A percentile compares a stretch with the other conserved stretches of the same genome.
Evolutionary conservation across 352 stramenopile genomes (phyloP).

Genomic region (Phytophthora meadii): DNA sequence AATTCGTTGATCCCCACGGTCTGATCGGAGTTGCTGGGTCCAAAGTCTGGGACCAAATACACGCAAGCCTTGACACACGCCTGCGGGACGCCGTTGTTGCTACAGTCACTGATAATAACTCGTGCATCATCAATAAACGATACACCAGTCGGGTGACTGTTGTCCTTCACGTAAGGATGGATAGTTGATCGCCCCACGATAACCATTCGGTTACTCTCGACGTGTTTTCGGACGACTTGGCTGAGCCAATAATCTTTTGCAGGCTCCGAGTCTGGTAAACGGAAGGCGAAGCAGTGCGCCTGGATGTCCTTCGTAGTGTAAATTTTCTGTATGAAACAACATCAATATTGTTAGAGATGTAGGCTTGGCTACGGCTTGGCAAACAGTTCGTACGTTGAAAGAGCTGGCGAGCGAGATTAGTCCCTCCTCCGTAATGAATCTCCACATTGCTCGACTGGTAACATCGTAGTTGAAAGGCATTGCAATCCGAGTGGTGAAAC

Average conservation of each 20-base stretch:
- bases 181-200: constrained; percentile 34
- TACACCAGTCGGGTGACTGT: constrained; percentile 28
- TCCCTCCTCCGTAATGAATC: constrained; percentile 29
- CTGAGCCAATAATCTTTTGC: constrained; percentile 33
- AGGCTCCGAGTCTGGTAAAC: constrained; percentile 18
- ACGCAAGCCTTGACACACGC: constrained; percentile 27
- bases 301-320: constrained; percentile 35
- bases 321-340: constrained; percentile 30
- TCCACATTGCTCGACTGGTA: constrained; percentile 32
- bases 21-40: constrained; percentile 19
- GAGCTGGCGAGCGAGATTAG: constrained; percentile 31
- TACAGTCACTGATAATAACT: constrained; percentile 24
- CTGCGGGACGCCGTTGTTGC: constrained; percentile 16
- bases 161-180: constrained; percentile 37
- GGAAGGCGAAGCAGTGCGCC: constrained; percentile 31
- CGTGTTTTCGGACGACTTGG: constrained; percentile 29
- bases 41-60: constrained; percentile 39
- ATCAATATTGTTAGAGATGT: constrained; percentile 6
- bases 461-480: constrained; percentile 34
- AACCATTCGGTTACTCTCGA: constrained; percentile 25
- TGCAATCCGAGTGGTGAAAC: constrained; percentile 30
- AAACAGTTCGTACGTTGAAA: constrained; percentile 24
- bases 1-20: constrained; percentile 31
- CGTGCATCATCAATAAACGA: constrained; percentile 33
- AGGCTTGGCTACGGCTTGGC: no score